Evolutionary conservation across 2,329 filamentous ascomycete genomes (phyloP).

Genomic region (Thelonectria rubi): DNA sequence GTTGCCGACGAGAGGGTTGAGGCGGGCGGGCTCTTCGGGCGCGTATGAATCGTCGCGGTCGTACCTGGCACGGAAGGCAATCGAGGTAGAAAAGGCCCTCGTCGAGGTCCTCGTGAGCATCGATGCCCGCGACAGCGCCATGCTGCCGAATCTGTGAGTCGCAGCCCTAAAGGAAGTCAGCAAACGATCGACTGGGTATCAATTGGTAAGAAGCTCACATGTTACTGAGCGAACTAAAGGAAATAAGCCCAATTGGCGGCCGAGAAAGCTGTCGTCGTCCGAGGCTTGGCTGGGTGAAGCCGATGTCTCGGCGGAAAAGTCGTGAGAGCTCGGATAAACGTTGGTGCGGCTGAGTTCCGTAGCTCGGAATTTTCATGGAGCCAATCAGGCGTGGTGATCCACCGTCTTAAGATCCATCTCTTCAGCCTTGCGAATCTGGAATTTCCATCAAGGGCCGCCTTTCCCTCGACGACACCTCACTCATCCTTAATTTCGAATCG

Average conservation of each 20-base stretch:
- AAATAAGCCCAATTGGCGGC: slow-evolving; percentile 34
- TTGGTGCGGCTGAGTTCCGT: slow-evolving; percentile 40
- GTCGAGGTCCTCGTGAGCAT: slow-evolving; percentile 22
- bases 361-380: slow-evolving; percentile 22
- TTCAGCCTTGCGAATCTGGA: slow-evolving; percentile 41
- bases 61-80: slow-evolving; percentile 39
- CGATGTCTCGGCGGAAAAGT: slow-evolving; percentile 38
- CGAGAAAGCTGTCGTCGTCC: slow-evolving; percentile 28
- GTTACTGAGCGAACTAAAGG: slow-evolving; percentile 21
- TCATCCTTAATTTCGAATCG: neutral
- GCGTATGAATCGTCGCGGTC: neutral
- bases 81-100: slow-evolving; percentile 47
- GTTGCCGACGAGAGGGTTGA: slow-evolving; percentile 47
- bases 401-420: slow-evolving; percentile 33
- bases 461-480: slow-evolving; percentile 5
- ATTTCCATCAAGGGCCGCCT: slow-evolving; percentile 30
- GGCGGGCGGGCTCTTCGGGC: slow-evolving; percentile 26
- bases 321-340: slow-evolving; percentile 42
- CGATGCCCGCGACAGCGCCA: slow-evolving; percentile 45
- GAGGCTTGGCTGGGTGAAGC: slow-evolving; percentile 20
- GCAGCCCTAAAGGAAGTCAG: slow-evolving; percentile 41
- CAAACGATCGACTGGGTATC: accelerated
- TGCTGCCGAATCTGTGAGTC: slow-evolving; percentile 42
- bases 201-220: slow-evolving; percentile 32
- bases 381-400: slow-evolving; percentile 29